Conservation (phyloP, 495 filamentous ascomycete species). For the Podospora bellae-mahoneyi region DNA sequence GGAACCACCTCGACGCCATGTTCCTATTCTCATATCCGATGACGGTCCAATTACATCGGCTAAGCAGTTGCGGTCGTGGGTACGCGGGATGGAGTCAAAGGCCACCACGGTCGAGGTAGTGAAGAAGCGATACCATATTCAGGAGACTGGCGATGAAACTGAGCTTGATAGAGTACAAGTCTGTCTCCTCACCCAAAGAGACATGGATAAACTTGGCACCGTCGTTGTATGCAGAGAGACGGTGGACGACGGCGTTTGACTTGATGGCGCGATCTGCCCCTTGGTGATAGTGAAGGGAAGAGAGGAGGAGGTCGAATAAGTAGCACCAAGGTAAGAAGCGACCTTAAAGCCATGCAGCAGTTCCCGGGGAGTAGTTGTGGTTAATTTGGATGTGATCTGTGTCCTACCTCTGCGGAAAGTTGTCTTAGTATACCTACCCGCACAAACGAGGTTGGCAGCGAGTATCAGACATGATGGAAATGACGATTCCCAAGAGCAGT, state of each 20-base stretch:
- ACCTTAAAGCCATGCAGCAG: no score
- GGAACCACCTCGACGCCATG: not conserved
- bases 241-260: not conserved
- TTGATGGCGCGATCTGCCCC: not conserved
- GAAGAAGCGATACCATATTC: not conserved
- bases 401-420: no score
- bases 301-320: not conserved
- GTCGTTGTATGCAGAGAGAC: not conserved
- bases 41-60: not conserved
- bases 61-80: not conserved
- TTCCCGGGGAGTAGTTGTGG: no score
- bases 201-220: not conserved
- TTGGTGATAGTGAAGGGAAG: not conserved
- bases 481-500: no score
- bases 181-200: not conserved
- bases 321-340: no score
- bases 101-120: not conserved
- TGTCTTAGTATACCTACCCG: no score
- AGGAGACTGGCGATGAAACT: not conserved
- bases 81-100: not conserved
- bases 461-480: no score
- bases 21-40: not conserved
- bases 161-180: not conserved
- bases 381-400: no score
- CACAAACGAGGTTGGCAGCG: no score